These are phyloP conservation scores for Hippophae rhamnoides DNA, from an alignment of 306 rosid genomes.

Conservation along the genomic window DNA sequence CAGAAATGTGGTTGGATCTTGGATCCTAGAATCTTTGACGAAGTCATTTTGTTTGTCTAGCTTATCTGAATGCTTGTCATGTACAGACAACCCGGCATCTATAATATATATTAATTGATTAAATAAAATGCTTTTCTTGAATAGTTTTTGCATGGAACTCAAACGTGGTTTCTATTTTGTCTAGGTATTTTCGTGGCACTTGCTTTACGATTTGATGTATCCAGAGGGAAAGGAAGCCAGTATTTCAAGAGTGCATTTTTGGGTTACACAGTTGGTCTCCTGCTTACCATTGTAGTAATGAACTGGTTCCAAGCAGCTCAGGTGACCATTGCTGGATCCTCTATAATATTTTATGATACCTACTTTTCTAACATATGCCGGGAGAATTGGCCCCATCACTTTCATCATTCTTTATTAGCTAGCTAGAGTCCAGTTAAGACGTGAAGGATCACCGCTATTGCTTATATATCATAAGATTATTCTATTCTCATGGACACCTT, in stretches of 20 bases:
- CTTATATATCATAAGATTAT: background rate
- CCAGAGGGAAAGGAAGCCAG: constrained; percentile 72
- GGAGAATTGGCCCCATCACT: constrained; percentile 1
- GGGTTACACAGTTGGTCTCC: constrained; percentile 74
- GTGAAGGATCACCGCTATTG: background rate
- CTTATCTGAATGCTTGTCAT: background rate
- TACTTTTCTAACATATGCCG: constrained; percentile 2
- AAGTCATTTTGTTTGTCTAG: background rate
- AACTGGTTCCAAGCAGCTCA: constrained; percentile 99
- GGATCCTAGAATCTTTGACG: background rate
- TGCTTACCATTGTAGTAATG: constrained; percentile 88
- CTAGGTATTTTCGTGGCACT: constrained; percentile 93
- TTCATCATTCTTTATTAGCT: background rate
- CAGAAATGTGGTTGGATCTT: background rate
- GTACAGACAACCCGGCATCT: constrained; percentile 1
- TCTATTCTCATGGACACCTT: background rate
- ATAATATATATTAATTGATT: background rate
- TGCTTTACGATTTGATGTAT: constrained; percentile 94
- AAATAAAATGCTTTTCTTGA: background rate
- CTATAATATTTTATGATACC: background rate
- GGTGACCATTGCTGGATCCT: constrained; percentile 40
- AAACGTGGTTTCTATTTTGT: constrained; percentile 5
- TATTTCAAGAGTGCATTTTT: constrained; percentile 89
- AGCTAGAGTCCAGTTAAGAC: too few relatives aligned
- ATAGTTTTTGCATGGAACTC: background rate